Evolutionary conservation across 495 filamentous ascomycete species (phyloP), one percentile per base, ranked within the genome.

Genomic region (Mycothermus thermophilus): DNA sequence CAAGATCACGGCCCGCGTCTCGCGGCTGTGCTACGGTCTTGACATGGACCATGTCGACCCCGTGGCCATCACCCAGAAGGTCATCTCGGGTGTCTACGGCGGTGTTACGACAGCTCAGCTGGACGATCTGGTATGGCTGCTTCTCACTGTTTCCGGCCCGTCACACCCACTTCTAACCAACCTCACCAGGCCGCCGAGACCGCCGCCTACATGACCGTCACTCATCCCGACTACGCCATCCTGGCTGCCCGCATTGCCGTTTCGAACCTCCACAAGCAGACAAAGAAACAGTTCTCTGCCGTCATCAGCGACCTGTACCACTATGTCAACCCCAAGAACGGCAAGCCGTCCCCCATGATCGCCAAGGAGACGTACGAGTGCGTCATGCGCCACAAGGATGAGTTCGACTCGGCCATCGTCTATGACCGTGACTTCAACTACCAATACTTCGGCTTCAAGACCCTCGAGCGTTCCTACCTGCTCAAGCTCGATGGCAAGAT

Each of bases 371-470:
- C 76, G 11, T 92, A 93, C 52, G 83, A 95, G 41, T 81, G 71
- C 36, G 79, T 97, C 46, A 86, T 88, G 81, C 83, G 82, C 57
- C 83, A 97, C 58, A 83, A 80, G 35, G 88, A 93, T 15, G 90
- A 96, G 53, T 71, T 97, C 24, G 93, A 97, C 69, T 95, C 90
- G 11, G 88, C 90, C 43, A 96, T 97, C 50, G 90, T 97, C 43
- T 97, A 96, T 46, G 90, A 97, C 62, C 78, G 90, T 37, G 90
- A 97, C 54, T 97, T 97, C 72, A 95, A 96, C 70, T 97, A 97
- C 67, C 93, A 97, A 66, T 97, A 85, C 67, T 97, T 97, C 40
- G 90, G 90, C 37, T 97, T 97, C 78, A 97, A 97, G 75, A 97
- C 90, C 2, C 70, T 97, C 26, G 90, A 97, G 69, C 79, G 90